Conservation (phyloP, 768 basidiomycete species). For the Cytidiella melzeri region DNA sequence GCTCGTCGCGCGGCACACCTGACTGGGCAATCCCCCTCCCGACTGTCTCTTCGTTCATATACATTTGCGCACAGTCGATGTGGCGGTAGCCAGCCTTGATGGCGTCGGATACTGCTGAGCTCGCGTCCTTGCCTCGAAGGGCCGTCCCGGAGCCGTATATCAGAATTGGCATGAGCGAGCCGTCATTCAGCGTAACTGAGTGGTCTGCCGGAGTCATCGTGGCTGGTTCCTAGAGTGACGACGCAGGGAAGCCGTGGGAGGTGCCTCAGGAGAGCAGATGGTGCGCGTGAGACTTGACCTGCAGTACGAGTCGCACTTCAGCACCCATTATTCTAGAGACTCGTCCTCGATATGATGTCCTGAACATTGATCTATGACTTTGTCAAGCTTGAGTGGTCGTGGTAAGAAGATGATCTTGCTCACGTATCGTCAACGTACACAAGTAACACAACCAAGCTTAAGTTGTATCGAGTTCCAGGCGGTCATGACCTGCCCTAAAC, state of each 20-base stretch:
- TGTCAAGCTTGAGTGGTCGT: too few relatives aligned
- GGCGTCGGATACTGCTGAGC: conserved; percentile 22
- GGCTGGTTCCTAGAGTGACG: too few relatives aligned
- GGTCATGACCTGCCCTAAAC: conserved; percentile 3
- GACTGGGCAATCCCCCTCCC: conserved; percentile 28
- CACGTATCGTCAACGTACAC: too few relatives aligned
- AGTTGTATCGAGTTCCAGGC: neutral
- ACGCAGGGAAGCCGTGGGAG: too few relatives aligned
- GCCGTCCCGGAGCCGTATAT: conserved; percentile 36
- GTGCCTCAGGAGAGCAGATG: too few relatives aligned
- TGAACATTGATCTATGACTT: too few relatives aligned
- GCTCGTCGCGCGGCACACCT: conserved; percentile 29
- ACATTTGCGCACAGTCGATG: conserved; percentile 35
- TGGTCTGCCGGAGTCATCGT: conserved; percentile 18
- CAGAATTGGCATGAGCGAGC: conserved; percentile 30
- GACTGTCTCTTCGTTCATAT: conserved; percentile 33
- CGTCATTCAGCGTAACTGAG: conserved; percentile 31
- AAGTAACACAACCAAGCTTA: too few relatives aligned
- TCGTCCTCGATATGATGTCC: too few relatives aligned
- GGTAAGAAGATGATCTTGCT: too few relatives aligned
- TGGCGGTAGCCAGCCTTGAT: conserved; percentile 32
- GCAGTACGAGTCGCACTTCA: too few relatives aligned
- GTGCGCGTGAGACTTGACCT: too few relatives aligned
- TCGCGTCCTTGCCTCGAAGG: conserved; percentile 24
- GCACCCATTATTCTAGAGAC: too few relatives aligned